Base-by-base conservation (phyloP, 495 filamentous ascomycete species). In the Trichoderma gamsii region DNA sequence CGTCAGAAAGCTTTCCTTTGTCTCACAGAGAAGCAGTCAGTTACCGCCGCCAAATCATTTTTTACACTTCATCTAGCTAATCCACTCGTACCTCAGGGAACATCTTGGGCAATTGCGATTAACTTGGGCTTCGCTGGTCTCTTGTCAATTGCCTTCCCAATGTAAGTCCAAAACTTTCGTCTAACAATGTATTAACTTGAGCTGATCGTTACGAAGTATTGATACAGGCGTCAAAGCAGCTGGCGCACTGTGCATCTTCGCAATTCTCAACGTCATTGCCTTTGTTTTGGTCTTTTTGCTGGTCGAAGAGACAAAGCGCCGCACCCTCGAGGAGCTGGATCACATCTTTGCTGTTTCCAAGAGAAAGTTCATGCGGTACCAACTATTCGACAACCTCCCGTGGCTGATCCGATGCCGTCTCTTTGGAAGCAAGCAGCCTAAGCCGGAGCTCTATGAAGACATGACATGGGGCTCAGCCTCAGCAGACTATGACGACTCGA, bases 131-230 rank as follows among this genome's bases (percentile, higher is more conserved):
- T 78, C 41, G 72, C 72, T 11, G 78, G 78, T 1, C 72, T 79
- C 11, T 73, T 81, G 23, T 76, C 77, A 8, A 73, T 79, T 64
- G 74, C 77, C 35, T 79, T 74, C 64, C 79, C 77, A 1, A 69
- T 68, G 56, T 61, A 35, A 13, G 25, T 25, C 4, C 1, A 4
- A 65, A 2, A 16, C 35, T 7, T 1, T 4, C 9, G 3, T 23
- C 18, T 11, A 21, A 52, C 11, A 18, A 25, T 21, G 2, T n/a
- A 9, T 21, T 11, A 11, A 11, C 8, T 23, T 8, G 18, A 21
- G 49, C 49, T 52, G 21, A 52, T 23, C 9, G 66, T 71, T 76
- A 18, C 68, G 72, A 65, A 70, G 61, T 12, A 11, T 66, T 11
- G 6, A 69, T 72, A 25, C 23, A 64, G 27, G 69, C 71, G 35